A percentile compares a stretch with the other conserved stretches of the same genome.
Conservation (phyloP, 1,284 basidiomycete species). For the Sanguinoderma infundibulare region DNA sequence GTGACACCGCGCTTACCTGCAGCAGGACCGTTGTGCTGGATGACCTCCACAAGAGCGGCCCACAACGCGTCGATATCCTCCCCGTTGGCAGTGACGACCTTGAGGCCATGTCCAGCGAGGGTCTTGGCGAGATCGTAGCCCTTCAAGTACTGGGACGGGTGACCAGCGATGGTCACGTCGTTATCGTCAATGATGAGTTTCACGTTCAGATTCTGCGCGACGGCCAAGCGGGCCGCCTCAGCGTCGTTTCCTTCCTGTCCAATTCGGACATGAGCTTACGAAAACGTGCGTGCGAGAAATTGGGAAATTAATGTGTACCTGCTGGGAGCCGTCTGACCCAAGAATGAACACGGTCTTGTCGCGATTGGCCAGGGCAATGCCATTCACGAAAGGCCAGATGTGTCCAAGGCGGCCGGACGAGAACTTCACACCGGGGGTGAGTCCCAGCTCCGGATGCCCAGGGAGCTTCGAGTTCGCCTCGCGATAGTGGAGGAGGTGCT, state of each 20-base stretch:
- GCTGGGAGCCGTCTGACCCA: constrained; percentile 87
- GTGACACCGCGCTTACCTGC: constrained; percentile 51
- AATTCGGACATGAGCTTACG: background rate
- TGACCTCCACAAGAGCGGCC: constrained; percentile 59
- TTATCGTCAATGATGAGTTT: constrained; percentile 89
- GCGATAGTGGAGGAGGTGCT: constrained; percentile 83
- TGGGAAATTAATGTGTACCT: constrained; percentile 34
- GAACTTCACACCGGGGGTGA: constrained; percentile 87
- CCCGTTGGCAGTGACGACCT: constrained; percentile 72
- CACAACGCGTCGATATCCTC: constrained; percentile 82
- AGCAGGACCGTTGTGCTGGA: constrained; percentile 72
- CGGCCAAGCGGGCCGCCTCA: constrained; percentile 84
- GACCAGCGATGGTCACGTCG: constrained; percentile 86
- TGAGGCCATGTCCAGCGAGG: constrained; percentile 79
- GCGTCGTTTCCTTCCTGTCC: constrained; percentile 85
- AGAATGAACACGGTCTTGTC: constrained; percentile 80
- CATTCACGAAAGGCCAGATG: constrained; percentile 84
- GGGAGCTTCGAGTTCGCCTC: constrained; percentile 84
- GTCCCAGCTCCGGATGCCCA: constrained; percentile 83
- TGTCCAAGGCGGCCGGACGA: constrained; percentile 86
- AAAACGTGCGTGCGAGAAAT: constrained; percentile 14
- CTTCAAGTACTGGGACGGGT: constrained; percentile 82
- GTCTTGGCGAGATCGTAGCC: constrained; percentile 77
- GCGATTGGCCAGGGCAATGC: constrained; percentile 77
- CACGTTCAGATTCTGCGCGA: constrained; percentile 79